These are phyloP conservation scores for Bipolaris sorokiniana DNA, from an alignment of 2,329 filamentous ascomycete species.

Conservation along the genomic window DNA sequence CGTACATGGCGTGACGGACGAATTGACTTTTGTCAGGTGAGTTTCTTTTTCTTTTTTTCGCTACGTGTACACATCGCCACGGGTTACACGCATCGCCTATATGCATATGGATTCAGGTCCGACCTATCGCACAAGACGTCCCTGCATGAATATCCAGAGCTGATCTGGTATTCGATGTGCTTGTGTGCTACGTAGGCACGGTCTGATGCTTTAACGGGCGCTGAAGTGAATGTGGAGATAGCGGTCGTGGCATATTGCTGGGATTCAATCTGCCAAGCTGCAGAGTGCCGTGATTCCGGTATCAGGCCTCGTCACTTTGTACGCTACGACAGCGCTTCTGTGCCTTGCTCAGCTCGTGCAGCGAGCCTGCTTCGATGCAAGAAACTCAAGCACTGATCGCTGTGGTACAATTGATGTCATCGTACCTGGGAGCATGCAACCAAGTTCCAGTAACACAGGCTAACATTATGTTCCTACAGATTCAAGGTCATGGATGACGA, in stretches of 20 bases:
- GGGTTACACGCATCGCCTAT: neutral
- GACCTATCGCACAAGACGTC: neutral
- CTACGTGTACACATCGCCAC: slow-evolving; percentile 12
- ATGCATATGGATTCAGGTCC: neutral
- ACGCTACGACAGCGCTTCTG: neutral
- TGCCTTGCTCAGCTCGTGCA: neutral
- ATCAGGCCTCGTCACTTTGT: slow-evolving; percentile 23
- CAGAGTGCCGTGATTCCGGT: slow-evolving; percentile 21
- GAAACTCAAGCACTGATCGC: neutral
- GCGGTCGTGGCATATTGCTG: slow-evolving; percentile 10
- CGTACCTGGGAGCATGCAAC: neutral
- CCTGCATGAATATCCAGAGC: neutral
- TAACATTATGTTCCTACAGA: slow-evolving; percentile 45
- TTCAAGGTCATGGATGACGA: slow-evolving; percentile 91
- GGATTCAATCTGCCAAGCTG: slow-evolving; percentile 22
- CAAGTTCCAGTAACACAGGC: neutral
- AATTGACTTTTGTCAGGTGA: slow-evolving; percentile 58
- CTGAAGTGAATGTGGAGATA: neutral
- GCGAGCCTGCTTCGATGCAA: too few species aligned
- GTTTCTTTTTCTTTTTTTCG: slow-evolving; percentile 26
- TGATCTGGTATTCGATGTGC: neutral
- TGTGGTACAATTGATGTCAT: too few species aligned
- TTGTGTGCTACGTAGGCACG: neutral
- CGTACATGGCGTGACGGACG: slow-evolving; percentile 53
- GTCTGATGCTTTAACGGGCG: neutral